Evolutionary conservation across 1,139 yeast genomes (phyloP), one percentile per base, ranked within the genome.

Genomic region (Magnusiomyces clavatus): DNA sequence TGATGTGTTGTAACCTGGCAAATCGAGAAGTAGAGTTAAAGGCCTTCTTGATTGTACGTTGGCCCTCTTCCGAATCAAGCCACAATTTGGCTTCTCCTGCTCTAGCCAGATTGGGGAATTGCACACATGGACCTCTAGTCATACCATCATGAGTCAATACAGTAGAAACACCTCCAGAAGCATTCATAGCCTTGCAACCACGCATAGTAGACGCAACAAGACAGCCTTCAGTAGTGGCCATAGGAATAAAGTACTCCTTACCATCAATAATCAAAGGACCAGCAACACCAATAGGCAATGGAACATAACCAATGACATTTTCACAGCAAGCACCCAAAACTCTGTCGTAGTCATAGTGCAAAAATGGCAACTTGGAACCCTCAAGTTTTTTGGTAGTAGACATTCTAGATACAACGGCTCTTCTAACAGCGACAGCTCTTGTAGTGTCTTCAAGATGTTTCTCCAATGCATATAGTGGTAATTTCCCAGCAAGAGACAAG

Each of bases 171-270:
- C 98, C 99, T 52, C 97, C 97, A 56, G 98, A 98, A 12, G 94
- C 83, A 68, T 92, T 94, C 61, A 92, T 86, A 24, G 98, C 98
- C 69, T 92, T 92, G 75, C 98, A 92, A 60, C 98, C 99, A 71
- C 99, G 85, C 95, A 88, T 90, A 13, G 98, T 85, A 14, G 97
- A 89, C 1, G 98, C 99, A 58, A 92, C 97, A 56, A 92, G 77
- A 73, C 97, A 92, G 52, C 99, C 99, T 74, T 92, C 99, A 49
- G 98, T 92, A 34, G 99, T 92, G 39, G 99, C 99, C 96, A 92
- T 89, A 48, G 99, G 99, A 60, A 92, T 82, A 69, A 87, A 95
- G 67, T 78, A 85, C 48, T 94, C 81, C 60, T 78, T 81, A 46
- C 89, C 92, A 68, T 92, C 98, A 64, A 92, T 86, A 54, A 86